A percentile compares a stretch with the other conserved stretches of the same genome.
Evolutionary conservation across 805 yeast genomes (phyloP).

Genomic region (Kodamaea lidongshanica): DNA sequence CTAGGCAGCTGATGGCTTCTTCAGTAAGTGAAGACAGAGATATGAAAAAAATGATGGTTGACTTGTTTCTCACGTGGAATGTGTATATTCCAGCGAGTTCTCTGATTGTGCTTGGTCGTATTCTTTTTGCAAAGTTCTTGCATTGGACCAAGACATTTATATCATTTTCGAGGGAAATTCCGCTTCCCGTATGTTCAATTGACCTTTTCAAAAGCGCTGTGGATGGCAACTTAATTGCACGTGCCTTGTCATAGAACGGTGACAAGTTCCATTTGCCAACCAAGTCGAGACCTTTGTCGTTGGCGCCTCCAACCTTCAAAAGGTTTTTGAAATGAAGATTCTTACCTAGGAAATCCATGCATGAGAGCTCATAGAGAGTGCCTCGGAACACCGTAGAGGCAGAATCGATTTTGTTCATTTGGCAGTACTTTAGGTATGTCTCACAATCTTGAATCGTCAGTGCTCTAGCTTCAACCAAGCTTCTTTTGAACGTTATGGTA

Average conservation of each 20-base stretch:
- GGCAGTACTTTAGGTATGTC: constrained; percentile 27
- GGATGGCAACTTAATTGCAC: constrained; percentile 6
- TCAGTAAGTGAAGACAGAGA: constrained; percentile 43
- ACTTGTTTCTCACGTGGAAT: constrained; percentile 23
- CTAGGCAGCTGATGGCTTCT: constrained; percentile 42
- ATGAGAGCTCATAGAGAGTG: constrained; percentile 47
- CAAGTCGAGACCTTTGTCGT: constrained; percentile 53
- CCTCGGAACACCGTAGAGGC: constrained; percentile 47
- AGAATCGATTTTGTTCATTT: constrained; percentile 14
- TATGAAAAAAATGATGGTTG: constrained; percentile 35
- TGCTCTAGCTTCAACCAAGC: not conserved
- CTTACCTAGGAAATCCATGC: constrained; percentile 33
- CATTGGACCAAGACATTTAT: constrained; percentile 49
- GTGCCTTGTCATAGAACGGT: constrained; percentile 12
- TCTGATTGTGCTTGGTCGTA: constrained; percentile 43
- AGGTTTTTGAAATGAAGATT: constrained; percentile 33
- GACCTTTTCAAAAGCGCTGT: constrained; percentile 15
- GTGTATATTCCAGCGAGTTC: constrained; percentile 50
- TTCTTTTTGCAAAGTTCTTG: constrained; percentile 40
- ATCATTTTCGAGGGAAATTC: constrained; percentile 21
- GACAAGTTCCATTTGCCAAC: constrained; percentile 46
- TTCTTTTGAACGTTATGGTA: not conserved
- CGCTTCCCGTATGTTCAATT: constrained; percentile 12
- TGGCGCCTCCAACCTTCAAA: constrained; percentile 47
- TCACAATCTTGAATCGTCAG: constrained; percentile 19